Evolutionary conservation across 2,329 filamentous ascomycete genomes (phyloP).

Genomic region (Alternaria alternata): DNA sequence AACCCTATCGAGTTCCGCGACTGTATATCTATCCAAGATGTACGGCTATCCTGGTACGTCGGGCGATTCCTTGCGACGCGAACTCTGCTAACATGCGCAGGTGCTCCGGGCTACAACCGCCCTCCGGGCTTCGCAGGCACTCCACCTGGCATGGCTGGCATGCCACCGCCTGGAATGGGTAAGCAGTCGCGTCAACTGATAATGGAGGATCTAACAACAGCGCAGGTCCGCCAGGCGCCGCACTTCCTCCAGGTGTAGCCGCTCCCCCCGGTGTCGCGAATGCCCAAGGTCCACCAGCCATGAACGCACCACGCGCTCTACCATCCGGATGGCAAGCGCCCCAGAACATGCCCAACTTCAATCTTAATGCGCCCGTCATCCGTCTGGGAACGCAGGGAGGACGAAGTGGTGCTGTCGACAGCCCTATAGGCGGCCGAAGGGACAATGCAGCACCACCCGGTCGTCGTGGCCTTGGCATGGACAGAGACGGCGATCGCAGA

Average conservation of each 20-base stretch:
- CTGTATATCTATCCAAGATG: conserved; percentile 31
- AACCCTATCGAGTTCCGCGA: neutral
- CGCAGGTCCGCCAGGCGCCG: conserved; percentile 22
- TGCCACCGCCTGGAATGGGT: conserved; percentile 85
- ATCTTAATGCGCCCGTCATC: conserved; percentile 96
- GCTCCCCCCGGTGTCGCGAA: conserved; percentile 79
- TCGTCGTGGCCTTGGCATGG: conserved; percentile 66
- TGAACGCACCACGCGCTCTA: conserved; percentile 81
- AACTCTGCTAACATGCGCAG: conserved; percentile 37
- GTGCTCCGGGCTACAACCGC: conserved; percentile 71
- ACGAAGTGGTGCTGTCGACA: conserved; percentile 62
- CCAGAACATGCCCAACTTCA: conserved; percentile 93
- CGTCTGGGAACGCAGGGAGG: conserved; percentile 80
- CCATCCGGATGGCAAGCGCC: conserved; percentile 88
- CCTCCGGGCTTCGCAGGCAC: conserved; percentile 78
- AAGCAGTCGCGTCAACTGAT: conserved; percentile 45
- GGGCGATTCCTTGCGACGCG: neutral
- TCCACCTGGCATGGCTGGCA: conserved; percentile 76
- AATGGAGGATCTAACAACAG: conserved; percentile 10
- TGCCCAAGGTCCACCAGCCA: conserved; percentile 74
- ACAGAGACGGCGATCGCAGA: conserved; percentile 67
- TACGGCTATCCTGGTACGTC: conserved; percentile 48
- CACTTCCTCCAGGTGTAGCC: conserved; percentile 74
- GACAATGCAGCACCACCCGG: conserved; percentile 54
- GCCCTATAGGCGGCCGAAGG: conserved; percentile 57